phyloP scores from a whole-genome alignment of 2,329 filamentous ascomycete genomes.

The Hypoxylon sp. region DNA sequence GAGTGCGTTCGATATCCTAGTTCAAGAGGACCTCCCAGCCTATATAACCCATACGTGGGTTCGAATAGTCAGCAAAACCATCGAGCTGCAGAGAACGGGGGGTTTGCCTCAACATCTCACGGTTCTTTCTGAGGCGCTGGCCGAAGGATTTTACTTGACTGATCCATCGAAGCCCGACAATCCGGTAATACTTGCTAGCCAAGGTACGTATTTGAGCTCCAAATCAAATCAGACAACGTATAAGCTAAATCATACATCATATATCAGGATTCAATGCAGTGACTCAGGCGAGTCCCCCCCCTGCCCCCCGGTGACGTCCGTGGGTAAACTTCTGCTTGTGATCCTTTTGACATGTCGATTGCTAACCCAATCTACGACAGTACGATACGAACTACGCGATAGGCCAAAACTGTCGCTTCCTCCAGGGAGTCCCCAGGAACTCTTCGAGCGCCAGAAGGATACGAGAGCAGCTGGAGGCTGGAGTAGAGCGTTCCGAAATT shows the following conservation, averaged over 20 bases:
- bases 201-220: constrained; percentile 58
- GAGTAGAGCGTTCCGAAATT: constrained; percentile 76
- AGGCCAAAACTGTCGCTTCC: constrained; percentile 79
- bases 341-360: not conserved
- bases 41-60: constrained; percentile 76
- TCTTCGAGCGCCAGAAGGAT: constrained; percentile 68
- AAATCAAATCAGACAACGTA: no score
- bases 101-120: constrained; percentile 70
- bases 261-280: constrained; percentile 69
- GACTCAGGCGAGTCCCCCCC: constrained; percentile 30
- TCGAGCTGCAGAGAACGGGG: constrained; percentile 72
- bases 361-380: constrained; percentile 50
- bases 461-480: constrained; percentile 65
- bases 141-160: constrained; percentile 79
- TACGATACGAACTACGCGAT: constrained; percentile 78
- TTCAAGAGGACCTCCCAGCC: constrained; percentile 73
- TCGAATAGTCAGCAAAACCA: constrained; percentile 73
- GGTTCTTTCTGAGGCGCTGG: constrained; percentile 76
- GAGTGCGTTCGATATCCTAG: constrained; percentile 71
- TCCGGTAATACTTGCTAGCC: constrained; percentile 79
- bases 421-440: constrained; percentile 78
- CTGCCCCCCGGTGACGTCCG: no score
- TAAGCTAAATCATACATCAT: no score
- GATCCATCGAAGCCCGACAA: constrained; percentile 78
- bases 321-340: not conserved